phyloP scores from a whole-genome alignment of 176 grass and related monocot genomes.

The Oryza nivara region DNA sequence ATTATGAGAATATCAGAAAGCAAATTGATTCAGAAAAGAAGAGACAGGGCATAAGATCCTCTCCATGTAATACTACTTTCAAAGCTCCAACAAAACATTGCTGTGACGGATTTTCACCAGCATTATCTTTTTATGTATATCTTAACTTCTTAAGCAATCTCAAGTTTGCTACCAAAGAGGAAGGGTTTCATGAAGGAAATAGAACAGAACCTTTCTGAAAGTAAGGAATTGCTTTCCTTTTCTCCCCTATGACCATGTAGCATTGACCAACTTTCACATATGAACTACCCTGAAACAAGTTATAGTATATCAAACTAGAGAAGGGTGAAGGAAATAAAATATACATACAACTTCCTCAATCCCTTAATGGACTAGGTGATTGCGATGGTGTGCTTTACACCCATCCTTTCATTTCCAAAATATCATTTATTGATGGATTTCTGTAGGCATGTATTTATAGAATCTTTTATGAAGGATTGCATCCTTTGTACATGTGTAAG shows the following conservation, averaged over 20 bases:
- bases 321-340: constrained; percentile 12
- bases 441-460: no score
- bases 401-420: not conserved
- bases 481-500: not conserved
- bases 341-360: not conserved
- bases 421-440: not conserved
- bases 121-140: not conserved
- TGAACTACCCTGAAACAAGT: constrained; percentile 61
- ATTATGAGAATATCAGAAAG: not conserved
- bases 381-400: not conserved
- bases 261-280: constrained; percentile 82
- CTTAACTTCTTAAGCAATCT: not conserved
- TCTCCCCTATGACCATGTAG: constrained; percentile 68
- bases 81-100: not conserved
- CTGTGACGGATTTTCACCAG: not conserved
- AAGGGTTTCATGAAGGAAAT: constrained; percentile 22
- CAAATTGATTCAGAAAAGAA: not conserved
- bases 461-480: not conserved
- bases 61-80: not conserved
- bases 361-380: not conserved
- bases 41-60: not conserved
- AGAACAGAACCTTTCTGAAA: constrained; percentile 78
- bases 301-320: constrained; percentile 2
- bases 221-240: constrained; percentile 68
- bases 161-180: constrained; percentile 18